Percentiles rank a stretch among this genome's conserved stretches.
phyloP scores from a whole-genome alignment of 129 eudicot genomes.

The Daucus carota region DH1_v3.0 NC_030389.2:9511001-9511500 shows the following conservation, averaged over 20 bases:
- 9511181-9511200: constrained; percentile 96
- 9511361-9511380: background rate
- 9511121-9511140: constrained; percentile 7
- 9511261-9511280: constrained; percentile 95
- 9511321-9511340: background rate
- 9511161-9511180: constrained; percentile 65
- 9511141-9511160: background rate
- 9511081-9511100: constrained; percentile 73
- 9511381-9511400: background rate
- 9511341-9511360: background rate
- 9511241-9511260: constrained; percentile 95
- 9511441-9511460: background rate
- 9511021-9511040: constrained; percentile 77
- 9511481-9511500: background rate
- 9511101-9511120: constrained; percentile 19
- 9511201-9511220: constrained; percentile 98
- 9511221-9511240: constrained; percentile 85
- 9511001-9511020: constrained; percentile 1
- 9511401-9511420: background rate
- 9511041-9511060: constrained; percentile 99
- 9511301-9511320: background rate
- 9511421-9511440: background rate
- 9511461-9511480: background rate
- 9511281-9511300: constrained; percentile 21
- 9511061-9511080: constrained; percentile 89